Base-by-base conservation (phyloP, 2,329 filamentous ascomycete species). In the Aureobasidium sp. region DNA sequence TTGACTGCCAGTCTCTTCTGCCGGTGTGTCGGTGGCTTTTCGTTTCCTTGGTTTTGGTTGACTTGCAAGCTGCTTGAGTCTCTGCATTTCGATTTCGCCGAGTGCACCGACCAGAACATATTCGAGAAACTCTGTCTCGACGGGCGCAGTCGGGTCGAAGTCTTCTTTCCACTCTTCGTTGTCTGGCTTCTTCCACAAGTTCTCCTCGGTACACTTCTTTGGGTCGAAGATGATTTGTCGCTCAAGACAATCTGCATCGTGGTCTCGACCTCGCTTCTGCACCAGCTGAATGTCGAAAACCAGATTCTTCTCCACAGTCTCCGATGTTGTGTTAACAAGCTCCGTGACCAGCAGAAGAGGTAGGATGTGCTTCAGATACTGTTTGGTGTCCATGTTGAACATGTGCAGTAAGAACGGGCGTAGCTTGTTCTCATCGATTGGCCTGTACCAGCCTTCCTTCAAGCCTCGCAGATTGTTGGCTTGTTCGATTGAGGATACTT, bases 371-470 rank as follows among this genome's bases (percentile, higher is more conserved):
- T 74, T 73, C 64, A 77, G 67, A 44, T 74, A 78, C 1, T 65
- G 63, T 44, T 67, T 69, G 1, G 73, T 74, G 63, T 67, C 69
- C 15, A 77, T 72, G 45, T 78, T 74, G 66, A 77, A 77, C 2
- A 65, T 63, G 5, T 68, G 62, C 6, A 70, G 70, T 4, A 76
- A 69, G 1, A 74, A 65, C 3, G 67, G 62, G 0, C 76, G 68
- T 0, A 78, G 68, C 34, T 72, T 70, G 0, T 59, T 36, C 50
- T 76, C 71, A 34, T 76, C 65, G 15, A 77, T 69, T 0, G 65
- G 65, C 15, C 57, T 63, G 21, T 68, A 58, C 68, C 70, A 73
- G 1, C 71, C 70, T 27, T 69, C 53, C 2, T 67, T 66, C 5
- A 77, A 67, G 9, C 65, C 63, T 15, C 68, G 61, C 2, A 72